Percentiles rank a stretch among this genome's conserved stretches.
These are phyloP conservation scores for Mayamaea pseudoterrestris DNA, from an alignment of 108 stramenopile species.

Conservation along the genomic window DNA sequence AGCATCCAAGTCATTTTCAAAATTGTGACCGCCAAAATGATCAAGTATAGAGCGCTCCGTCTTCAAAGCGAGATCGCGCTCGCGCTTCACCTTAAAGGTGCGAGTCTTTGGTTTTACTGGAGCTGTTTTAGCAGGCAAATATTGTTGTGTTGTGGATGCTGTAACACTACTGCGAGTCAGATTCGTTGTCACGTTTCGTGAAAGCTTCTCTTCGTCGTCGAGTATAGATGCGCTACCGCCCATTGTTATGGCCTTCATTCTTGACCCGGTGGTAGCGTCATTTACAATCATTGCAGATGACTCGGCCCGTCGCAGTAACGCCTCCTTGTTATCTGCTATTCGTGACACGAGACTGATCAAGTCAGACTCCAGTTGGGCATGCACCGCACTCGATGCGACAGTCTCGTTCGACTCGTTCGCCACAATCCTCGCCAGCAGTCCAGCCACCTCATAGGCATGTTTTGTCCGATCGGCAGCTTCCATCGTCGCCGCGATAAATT, in stretches of 20 bases:
- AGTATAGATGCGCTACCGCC: too few relatives aligned
- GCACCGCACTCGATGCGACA: too few relatives aligned
- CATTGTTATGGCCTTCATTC: too few relatives aligned
- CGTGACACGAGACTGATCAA: too few relatives aligned
- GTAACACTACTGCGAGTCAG: neutral
- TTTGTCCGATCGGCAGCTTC: conserved; percentile 43
- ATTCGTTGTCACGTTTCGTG: conserved; percentile 1
- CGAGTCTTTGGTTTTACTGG: conserved; percentile 4
- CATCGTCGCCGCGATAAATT: conserved; percentile 37
- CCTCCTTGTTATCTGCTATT: too few relatives aligned
- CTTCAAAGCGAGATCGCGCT: neutral
- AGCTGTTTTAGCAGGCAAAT: conserved; percentile 1
- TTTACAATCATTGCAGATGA: too few relatives aligned
- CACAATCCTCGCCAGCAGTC: too few relatives aligned
- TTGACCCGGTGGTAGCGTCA: too few relatives aligned
- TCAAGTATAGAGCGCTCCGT: conserved; percentile 30
- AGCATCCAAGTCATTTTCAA: conserved; percentile 27
- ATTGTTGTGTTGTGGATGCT: conserved; percentile 3
- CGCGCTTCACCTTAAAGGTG: neutral
- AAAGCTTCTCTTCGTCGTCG: too few relatives aligned
- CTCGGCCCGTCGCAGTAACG: too few relatives aligned
- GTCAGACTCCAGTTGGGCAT: too few relatives aligned
- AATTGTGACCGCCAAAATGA: conserved; percentile 40
- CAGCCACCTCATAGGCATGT: conserved; percentile 27
- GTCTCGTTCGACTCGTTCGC: too few relatives aligned